These are phyloP conservation scores for Apophysomyces variabilis DNA, from an alignment of 371 early-diverging fungal genomes.

Conservation along the genomic window DNA sequence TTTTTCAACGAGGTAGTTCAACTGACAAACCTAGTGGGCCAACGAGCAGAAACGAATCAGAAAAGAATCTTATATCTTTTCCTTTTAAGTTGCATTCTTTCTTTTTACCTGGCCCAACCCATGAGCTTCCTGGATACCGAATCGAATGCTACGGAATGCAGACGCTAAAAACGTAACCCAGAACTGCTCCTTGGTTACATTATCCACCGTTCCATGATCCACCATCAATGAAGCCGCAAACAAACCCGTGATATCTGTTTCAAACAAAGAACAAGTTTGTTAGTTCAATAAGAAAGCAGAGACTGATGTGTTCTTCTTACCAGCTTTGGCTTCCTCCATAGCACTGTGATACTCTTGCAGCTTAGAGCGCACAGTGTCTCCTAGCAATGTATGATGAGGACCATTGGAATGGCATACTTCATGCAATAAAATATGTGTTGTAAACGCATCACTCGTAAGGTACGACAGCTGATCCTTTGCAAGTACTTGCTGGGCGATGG, in stretches of 20 bases:
- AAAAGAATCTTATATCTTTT: no score
- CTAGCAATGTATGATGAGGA: constrained; percentile 67
- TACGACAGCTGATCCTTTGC: constrained; percentile 57
- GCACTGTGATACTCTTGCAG: constrained; percentile 77
- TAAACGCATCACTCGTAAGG: constrained; percentile 76
- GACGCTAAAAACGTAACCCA: constrained; percentile 82
- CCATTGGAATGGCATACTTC: constrained; percentile 84
- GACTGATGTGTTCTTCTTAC: constrained; percentile 58
- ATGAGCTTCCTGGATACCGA: constrained; percentile 82
- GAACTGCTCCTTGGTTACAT: constrained; percentile 66
- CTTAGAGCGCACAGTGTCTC: constrained; percentile 70
- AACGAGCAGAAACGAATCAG: neutral
- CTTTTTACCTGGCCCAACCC: constrained; percentile 73
- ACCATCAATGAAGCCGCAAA: constrained; percentile 76
- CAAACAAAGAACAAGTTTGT: neutral
- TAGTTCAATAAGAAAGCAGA: constrained; percentile 40
- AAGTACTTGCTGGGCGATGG: constrained; percentile 70
- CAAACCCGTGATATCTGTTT: constrained; percentile 74
- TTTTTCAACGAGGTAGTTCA: constrained; percentile 73
- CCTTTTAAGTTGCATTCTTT: neutral
- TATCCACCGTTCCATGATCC: constrained; percentile 62
- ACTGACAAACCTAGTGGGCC: constrained; percentile 47
- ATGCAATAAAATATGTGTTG: constrained; percentile 78
- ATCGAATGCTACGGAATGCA: constrained; percentile 81
- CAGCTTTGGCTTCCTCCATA: constrained; percentile 86